Evolutionary conservation across 1,284 basidiomycete genomes (phyloP), one percentile per base, ranked within the genome.

Genomic region (Exobasidium cylindrosporum): DNA sequence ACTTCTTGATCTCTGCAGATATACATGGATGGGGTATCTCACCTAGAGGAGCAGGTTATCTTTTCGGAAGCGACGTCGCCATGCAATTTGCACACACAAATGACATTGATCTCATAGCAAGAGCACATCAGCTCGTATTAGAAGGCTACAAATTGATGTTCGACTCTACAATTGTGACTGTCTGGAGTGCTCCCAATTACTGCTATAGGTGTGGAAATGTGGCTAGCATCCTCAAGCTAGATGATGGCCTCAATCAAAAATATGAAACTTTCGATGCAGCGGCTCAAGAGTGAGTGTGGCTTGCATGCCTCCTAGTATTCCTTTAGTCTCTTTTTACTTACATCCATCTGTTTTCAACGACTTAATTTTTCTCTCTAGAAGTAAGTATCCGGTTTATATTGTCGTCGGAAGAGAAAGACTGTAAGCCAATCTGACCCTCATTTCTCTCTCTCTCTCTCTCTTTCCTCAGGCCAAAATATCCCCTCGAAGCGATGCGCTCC

Each of bases 111-210:
- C 86, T 98, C 64, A 93, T 98, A 74, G 95, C 95, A 3, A 84
- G 96, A 53, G 96, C 95, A 13, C 95, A 98, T 83, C 95, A 98
- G 79, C 87, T 98, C 26, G 95, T 95, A 0, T 2, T 97, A 89
- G 95, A 98, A 81, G 95, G 95, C 3, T 97, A 91, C 83, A 97
- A 97, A 82, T 85, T 95, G 79, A 97, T 97, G 93, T 97, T 97
- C 73, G 93, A 97, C 79, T 84, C 87, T 63, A 89, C 88, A 43
- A 95, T 98, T 70, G 96, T 98, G 10, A 98, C 96, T 1, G 94
- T 98, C 23, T 98, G 95, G 94, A 93, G 90, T 74, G 96, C 94
- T 0, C 95, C 94, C 2, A 98, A 97, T 81, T 98, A 98, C 79
- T 98, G 95, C 81, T 97, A 98, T 81, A 59, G 76, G 3, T 78